These are phyloP conservation scores for Venturiaceae sp. DNA, from an alignment of 2,329 filamentous ascomycete genomes.

Conservation along the genomic window DNA sequence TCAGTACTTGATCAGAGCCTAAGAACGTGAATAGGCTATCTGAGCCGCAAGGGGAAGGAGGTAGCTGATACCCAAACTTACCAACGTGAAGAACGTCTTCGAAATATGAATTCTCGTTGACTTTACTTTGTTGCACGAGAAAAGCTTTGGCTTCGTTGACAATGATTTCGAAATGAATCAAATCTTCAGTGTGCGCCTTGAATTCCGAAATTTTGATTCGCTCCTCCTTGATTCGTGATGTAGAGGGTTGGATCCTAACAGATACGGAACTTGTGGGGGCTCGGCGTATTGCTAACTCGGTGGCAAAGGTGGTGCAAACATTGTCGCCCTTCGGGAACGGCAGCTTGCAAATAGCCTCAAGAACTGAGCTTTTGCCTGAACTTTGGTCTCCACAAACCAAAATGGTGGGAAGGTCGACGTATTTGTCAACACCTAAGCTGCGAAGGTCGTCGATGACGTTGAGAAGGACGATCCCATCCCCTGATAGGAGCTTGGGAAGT, in stretches of 20 bases:
- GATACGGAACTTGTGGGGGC: conserved; percentile 22
- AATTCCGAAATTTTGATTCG: not conserved
- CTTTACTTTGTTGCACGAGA: conserved; percentile 9
- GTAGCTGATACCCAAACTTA: too few relatives aligned
- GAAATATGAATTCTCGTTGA: conserved; percentile 8
- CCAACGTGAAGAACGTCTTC: conserved; percentile 19
- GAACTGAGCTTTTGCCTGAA: conserved; percentile 54
- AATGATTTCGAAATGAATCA: not conserved
- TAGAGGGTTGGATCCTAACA: not conserved
- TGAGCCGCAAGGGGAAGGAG: too few relatives aligned
- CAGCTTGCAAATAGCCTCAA: conserved; percentile 54
- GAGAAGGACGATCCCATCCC: conserved; percentile 27
- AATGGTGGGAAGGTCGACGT: conserved; percentile 43
- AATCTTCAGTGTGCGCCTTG: not conserved
- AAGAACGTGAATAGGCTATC: conserved; percentile 32
- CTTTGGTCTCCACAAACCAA: conserved; percentile 53
- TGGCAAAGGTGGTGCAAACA: conserved; percentile 52
- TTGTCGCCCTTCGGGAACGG: conserved; percentile 47
- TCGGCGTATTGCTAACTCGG: conserved; percentile 47
- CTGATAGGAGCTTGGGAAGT: conserved; percentile 16
- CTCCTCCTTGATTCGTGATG: not conserved
- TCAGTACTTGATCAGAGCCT: too few relatives aligned
- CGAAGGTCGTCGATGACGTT: conserved; percentile 48
- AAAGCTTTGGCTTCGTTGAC: conserved; percentile 5
- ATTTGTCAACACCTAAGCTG: conserved; percentile 38